phyloP scores from a whole-genome alignment of 805 yeast genomes.

The Saccharomyces jurei region DNA sequence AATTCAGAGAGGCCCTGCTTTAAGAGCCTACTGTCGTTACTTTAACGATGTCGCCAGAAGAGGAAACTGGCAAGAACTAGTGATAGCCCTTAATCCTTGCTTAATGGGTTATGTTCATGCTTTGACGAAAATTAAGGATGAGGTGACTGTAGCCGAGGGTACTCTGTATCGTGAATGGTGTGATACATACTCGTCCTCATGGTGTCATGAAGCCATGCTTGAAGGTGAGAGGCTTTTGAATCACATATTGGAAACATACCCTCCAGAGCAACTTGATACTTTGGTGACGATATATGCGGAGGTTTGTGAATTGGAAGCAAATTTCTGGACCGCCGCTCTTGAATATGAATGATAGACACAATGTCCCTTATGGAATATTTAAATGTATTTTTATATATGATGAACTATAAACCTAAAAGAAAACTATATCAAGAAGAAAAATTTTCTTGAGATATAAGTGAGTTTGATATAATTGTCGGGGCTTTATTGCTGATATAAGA shows the following conservation, averaged over 20 bases:
- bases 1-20: conserved; percentile 46
- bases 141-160: conserved; percentile 23
- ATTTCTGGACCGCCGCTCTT: conserved; percentile 56
- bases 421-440: too few relatives aligned
- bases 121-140: conserved; percentile 31
- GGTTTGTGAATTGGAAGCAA: conserved; percentile 53
- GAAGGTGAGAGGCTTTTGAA: conserved; percentile 46
- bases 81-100: conserved; percentile 68
- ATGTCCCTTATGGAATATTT: too few relatives aligned
- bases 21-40: conserved; percentile 54
- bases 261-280: conserved; percentile 40
- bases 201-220: conserved; percentile 46
- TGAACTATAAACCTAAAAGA: too few relatives aligned
- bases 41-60: conserved; percentile 44
- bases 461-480: too few relatives aligned
- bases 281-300: conserved; percentile 51
- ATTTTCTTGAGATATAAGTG: too few relatives aligned
- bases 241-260: conserved; percentile 33
- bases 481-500: too few relatives aligned
- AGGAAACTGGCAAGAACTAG: conserved; percentile 56
- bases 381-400: too few relatives aligned
- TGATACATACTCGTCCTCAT: conserved; percentile 49
- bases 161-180: conserved; percentile 45
- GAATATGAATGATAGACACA: conserved; percentile 6
- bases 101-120: conserved; percentile 64